These are phyloP conservation scores for Gossypium schwendimanii DNA, from an alignment of 441 rosid genomes.

Conservation along the genomic window DNA sequence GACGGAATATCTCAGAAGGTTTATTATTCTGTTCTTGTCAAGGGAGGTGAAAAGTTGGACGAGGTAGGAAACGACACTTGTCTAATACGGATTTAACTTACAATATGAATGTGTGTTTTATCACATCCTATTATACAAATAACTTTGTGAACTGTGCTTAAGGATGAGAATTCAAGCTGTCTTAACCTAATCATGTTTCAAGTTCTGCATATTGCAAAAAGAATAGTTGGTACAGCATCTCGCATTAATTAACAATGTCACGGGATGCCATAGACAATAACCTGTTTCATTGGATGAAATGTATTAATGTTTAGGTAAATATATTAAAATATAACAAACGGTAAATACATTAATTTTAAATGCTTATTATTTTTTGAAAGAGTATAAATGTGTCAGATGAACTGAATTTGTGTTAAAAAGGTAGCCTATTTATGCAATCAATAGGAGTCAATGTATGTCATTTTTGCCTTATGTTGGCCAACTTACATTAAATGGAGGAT, in stretches of 20 bases:
- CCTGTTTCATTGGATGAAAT: not conserved
- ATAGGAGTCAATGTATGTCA: not conserved
- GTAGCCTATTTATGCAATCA: not conserved
- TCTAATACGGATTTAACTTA: not conserved
- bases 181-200: not conserved
- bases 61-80: slow-evolving; percentile 44
- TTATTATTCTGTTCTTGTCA: slow-evolving; percentile 84
- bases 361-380: not conserved
- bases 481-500: not conserved
- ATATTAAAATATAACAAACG: not conserved
- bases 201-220: not conserved
- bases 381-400: not conserved
- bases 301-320: not conserved
- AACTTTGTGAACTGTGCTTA: not conserved
- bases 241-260: not conserved
- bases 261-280: not conserved
- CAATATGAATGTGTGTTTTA: not conserved
- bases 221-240: not conserved
- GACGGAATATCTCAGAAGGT: slow-evolving; percentile 44
- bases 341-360: not conserved
- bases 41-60: slow-evolving; percentile 70
- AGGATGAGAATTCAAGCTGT: not conserved
- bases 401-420: not conserved
- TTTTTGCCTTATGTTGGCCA: not conserved
- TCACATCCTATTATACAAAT: not conserved